These are phyloP conservation scores for Elongisporangium anandrum DNA, from an alignment of 352 stramenopile genomes.

Conservation along the genomic window DNA sequence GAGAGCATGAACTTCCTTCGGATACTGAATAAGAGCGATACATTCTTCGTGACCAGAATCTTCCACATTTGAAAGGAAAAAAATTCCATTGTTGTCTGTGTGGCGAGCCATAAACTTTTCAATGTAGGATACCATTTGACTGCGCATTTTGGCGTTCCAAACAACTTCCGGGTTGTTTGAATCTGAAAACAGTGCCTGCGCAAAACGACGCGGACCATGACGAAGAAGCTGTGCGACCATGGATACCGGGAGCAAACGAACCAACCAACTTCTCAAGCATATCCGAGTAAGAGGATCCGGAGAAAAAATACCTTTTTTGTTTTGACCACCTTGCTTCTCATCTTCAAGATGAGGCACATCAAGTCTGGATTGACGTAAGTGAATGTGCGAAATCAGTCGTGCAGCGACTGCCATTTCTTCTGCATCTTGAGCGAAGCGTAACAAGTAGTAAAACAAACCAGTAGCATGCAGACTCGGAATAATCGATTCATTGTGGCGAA, in stretches of 20 bases:
- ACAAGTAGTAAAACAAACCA: conserved; percentile 85
- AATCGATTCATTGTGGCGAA: conserved; percentile 81
- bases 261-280: conserved; percentile 81
- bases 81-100: conserved; percentile 59
- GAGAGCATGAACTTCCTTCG: conserved; percentile 76
- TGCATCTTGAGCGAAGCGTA: conserved; percentile 73
- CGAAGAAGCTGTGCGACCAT: conserved; percentile 84
- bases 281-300: conserved; percentile 79
- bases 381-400: conserved; percentile 75
- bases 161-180: conserved; percentile 85
- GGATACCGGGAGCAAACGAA: conserved; percentile 75
- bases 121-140: conserved; percentile 84
- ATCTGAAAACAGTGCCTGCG: conserved; percentile 74
- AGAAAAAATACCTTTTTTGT: conserved; percentile 79
- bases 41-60: conserved; percentile 72
- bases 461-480: conserved; percentile 81
- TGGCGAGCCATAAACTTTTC: conserved; percentile 84
- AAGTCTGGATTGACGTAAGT: conserved; percentile 71
- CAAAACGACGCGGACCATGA: conserved; percentile 71
- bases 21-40: conserved; percentile 78
- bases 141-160: conserved; percentile 82
- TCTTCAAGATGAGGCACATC: conserved; percentile 54
- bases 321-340: conserved; percentile 71
- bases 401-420: conserved; percentile 82
- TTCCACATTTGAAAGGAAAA: conserved; percentile 66